Percentiles rank a stretch among this genome's conserved stretches.
These are phyloP conservation scores for Paramecium pentaurelia DNA, from an alignment of 73 alveolate species.

Conservation along the genomic window DNA sequence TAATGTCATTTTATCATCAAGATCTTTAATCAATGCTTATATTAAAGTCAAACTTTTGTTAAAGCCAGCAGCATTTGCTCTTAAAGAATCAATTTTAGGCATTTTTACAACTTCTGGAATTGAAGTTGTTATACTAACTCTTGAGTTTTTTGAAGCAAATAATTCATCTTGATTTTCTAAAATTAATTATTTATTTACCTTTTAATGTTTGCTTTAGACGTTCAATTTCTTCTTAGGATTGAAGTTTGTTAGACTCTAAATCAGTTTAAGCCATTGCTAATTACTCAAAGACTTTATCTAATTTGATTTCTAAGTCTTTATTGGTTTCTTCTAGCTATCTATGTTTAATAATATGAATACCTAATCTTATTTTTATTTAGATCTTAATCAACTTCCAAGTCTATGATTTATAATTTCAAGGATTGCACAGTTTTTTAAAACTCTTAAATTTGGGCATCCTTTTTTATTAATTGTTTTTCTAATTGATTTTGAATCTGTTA, in stretches of 20 bases:
- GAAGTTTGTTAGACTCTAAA: background rate
- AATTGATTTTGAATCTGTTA: background rate
- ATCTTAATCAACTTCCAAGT: slow-evolving; percentile 17
- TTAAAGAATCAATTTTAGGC: background rate
- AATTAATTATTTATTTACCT: background rate
- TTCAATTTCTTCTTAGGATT: background rate
- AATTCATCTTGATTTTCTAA: slow-evolving; percentile 17
- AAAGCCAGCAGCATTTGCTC: slow-evolving; percentile 56
- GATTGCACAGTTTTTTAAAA: background rate
- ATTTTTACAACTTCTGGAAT: slow-evolving; percentile 11
- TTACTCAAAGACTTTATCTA: background rate
- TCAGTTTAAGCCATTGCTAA: slow-evolving; percentile 14
- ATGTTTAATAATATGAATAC: background rate
- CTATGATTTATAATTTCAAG: background rate
- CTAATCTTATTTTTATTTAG: background rate
- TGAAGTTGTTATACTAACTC: background rate
- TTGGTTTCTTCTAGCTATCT: background rate
- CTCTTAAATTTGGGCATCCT: background rate
- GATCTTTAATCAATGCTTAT: slow-evolving; percentile 37
- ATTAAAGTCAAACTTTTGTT: slow-evolving; percentile 35
- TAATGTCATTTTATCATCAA: slow-evolving; percentile 36
- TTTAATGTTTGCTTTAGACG: background rate
- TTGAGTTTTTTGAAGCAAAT: background rate
- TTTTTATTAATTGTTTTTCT: background rate
- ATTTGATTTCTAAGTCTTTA: slow-evolving; percentile 9